Base-by-base conservation (phyloP, 768 basidiomycete genomes). In the Boletus fagicola region DNA sequence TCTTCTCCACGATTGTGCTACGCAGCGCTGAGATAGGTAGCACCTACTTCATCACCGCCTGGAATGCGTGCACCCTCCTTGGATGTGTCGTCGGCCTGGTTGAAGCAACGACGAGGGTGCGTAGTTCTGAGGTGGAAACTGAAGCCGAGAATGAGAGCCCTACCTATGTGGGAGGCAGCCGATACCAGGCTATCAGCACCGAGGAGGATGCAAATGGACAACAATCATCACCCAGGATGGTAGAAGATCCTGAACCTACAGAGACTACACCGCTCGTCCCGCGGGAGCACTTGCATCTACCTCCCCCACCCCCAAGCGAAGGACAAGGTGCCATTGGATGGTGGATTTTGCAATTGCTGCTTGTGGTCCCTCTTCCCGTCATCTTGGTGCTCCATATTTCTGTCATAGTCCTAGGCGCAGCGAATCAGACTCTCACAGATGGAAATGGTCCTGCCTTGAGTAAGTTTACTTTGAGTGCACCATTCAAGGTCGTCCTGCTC, bases 271-370 rank as follows among this genome's bases (percentile, higher is more conserved):
- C 86, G 7, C 78, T 86, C 15, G 75, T 86, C 42, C 66, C 63
- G 43, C 74, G 69, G 56, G 72, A 73, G 22, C 56, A 42, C 31
- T n/a, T 35, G 12, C 65, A 58, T 18, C 38, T 61, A 15, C 52
- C 49, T 30, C 28, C 51, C 5, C 38, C 51, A 20, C 48, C 50
- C 3, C 26, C 36, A 2, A 50, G 50, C 15, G 62, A 67, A 40
- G 58, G 58, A 31, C 58, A 57, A 45, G 61, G 64, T 42, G 56
- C 62, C 39, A 64, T 72, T 26, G 74, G 77, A 12, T 79, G 78
- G 75, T 90, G 88, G 87, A 78, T 85, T 42, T 58, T 80, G 40
- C 85, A 89, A 65, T 65, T 86, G 40, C 48, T 87, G 5, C 57
- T 86, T 6, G 74, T 80, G 1, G 76, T 88, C 3, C 81, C 83